Evolutionary conservation across 2,329 filamentous ascomycete species (phyloP), one percentile per base, ranked within the genome.

Genomic region (Ceratocystis cubensis): DNA sequence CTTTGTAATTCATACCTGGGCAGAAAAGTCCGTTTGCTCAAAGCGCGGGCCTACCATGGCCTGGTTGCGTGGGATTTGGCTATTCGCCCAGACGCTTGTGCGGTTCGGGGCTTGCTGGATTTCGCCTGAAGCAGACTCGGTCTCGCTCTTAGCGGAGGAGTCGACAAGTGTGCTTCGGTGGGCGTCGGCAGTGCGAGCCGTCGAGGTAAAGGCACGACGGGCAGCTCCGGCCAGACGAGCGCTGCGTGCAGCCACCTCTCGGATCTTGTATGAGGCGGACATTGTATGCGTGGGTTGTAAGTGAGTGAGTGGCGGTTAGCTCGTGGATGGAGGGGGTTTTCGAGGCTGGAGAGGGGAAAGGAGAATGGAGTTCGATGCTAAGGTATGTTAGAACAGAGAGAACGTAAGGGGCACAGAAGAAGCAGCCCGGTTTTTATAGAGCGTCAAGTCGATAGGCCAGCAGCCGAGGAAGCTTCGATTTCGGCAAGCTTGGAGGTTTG

Each of bases 41-140:
- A 99, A 99, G 72, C 93, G 82, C 70, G 94, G 94, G 53, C 94
- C 94, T 53, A 86, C 85, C 93, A 99, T 99, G 65, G 91, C 94
- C 76, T 85, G 78, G 65, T 84, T 82, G 72, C 93, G 83, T 48
- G 91, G 85, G 76, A 85, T 84, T 82, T 99, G 94, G 78, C 85
- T 96, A 73, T 84, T 79, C 69, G 90, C 91, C 94, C 94, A 99
- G 68, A 90, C 82, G 5, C 78, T 84, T 68, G 81, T 78, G 69
- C 91, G 85, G 80, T 99, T 99, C 25, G 94, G 94, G 41, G 93
- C 90, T 41, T 68, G 66, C 80, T 99, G 94, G 75, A 81, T 77
- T 66, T 82, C 77, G 70, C 84, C 80, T 72, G 79, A 77, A 41
- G 37, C 10, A 41, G 78, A 72, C 68, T 74, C 73, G 69, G 71